phyloP scores from a whole-genome alignment of 179 eudicot species.

The Patellifolia procumbens region DNA sequence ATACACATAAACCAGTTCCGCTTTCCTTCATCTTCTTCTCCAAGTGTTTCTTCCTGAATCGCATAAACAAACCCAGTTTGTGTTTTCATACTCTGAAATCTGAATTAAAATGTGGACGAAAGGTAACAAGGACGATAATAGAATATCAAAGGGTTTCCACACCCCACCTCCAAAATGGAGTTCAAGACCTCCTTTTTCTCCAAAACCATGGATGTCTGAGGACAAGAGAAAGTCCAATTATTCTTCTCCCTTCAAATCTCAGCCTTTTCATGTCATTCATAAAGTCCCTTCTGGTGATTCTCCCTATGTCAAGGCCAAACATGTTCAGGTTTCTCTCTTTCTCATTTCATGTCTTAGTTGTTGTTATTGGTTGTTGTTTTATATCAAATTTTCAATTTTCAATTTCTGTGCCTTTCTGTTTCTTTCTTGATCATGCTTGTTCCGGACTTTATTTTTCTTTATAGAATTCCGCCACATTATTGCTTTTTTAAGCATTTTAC shows the following conservation, averaged over 20 bases:
- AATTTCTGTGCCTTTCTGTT: too few relatives aligned
- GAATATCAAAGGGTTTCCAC: conserved; percentile 40
- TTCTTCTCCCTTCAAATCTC: conserved; percentile 14
- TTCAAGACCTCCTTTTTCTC: conserved; percentile 25
- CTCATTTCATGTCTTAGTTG: too few relatives aligned
- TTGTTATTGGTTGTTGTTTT: too few relatives aligned
- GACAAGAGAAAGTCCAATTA: conserved; percentile 23
- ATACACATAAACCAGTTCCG: too few relatives aligned
- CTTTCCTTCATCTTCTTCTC: too few relatives aligned
- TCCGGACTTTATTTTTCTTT: background rate
- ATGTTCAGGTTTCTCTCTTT: conserved; percentile 59
- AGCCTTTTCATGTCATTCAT: conserved; percentile 51
- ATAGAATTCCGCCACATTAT: background rate
- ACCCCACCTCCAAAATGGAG: conserved; percentile 59
- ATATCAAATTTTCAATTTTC: too few relatives aligned
- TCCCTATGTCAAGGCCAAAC: conserved; percentile 82
- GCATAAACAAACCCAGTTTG: too few relatives aligned
- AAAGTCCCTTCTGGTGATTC: conserved; percentile 77
- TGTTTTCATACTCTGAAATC: too few relatives aligned
- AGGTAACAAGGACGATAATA: background rate
- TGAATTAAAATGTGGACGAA: conserved; percentile 23
- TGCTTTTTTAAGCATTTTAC: background rate
- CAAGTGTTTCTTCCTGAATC: too few relatives aligned
- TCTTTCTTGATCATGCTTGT: background rate
- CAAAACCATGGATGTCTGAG: conserved; percentile 42